Base-by-base conservation (phyloP, 805 yeast genomes). In the Candida mattraensis region DNA sequence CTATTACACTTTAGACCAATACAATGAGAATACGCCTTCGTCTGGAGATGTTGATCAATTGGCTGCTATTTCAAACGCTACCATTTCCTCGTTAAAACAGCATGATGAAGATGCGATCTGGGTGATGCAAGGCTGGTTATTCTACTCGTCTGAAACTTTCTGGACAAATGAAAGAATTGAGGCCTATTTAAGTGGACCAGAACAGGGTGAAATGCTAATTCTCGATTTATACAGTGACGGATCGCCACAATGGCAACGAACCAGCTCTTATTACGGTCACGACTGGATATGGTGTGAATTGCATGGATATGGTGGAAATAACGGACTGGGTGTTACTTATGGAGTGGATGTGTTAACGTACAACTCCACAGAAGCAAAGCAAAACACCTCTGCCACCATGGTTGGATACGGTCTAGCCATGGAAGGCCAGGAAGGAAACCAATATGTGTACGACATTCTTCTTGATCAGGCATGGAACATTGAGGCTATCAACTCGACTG, bases 381-480 rank as follows among this genome's bases (percentile, higher is more conserved):
- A 13, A 11, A 27, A 31, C 17, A 14, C 30, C 6, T 25, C 40
- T 10, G 37, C 38, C 4, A 33, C 37, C 10, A 37, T 37, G 40
- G 35, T 27, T 19, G 40, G 40, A 14, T 24, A 24, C n/a, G 40
- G 40, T 13, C 12, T 31, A 22, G 24, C 37, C 11, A 37, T 37
- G 40, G 40, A 37, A 30, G 40, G 38, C 14, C 40, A 37, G 28
- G 40, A 37, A 25, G 40, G 40, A 12, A 37, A 37, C 24, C 38
- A 37, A 25, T 20, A 18, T n/a, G 40, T 37, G 10, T 37, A 37
- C 22, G 40, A 37, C 23, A 30, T 37, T 17, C 11, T 27, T 5
- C 28, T 37, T 9, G 40, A 37, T 17, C 40, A 37, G 23, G 40
- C 40, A 9, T 37, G 40, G 40, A 31, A 18, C 13, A 22, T 17